Evolutionary conservation across 768 basidiomycete genomes (phyloP), one percentile per base, ranked within the genome.

Genomic region (Pulveroboletus ravenelii): DNA sequence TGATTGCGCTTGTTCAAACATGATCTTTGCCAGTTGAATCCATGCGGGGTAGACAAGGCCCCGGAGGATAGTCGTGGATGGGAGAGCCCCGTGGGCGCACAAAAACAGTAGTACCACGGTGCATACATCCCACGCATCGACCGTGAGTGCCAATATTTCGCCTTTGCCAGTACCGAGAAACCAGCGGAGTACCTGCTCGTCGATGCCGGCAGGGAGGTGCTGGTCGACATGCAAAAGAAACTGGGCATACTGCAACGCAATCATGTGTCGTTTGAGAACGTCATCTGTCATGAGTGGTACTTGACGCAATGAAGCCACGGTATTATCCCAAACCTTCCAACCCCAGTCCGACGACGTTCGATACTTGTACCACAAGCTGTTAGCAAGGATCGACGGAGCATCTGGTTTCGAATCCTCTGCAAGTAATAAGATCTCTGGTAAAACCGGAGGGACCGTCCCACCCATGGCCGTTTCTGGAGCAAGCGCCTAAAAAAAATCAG

Each of bases 291-390:
- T 78, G 39, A 68, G 65, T 6, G 84, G 80, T 39, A 87, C 74
- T 62, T 86, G 84, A 38, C 83, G 85, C 39, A 92, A 71, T 45
- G 83, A 84, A 6, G 85, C 80, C 39, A 92, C 74, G 1, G 84
- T 81, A 58, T 87, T 90, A 62, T 90, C 87, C 89, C 89, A 91
- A 17, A 86, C 85, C 58, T 84, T 85, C 81, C 81, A 85, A 2
- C 79, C 87, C 87, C 89, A 90, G 57, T 88, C 79, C 13, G 67
- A 60, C 0, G 87, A 79, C 14, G 79, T 80, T 38, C 85, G 81
- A 58, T 90, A 90, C 62, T 87, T 86, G 66, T 87, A 86, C 89
- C 89, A 92, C 13, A 92, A 72, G 41, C 78, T 78, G 57, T 85
- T 86, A 0, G 88, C 89, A 18, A 92, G 79, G 41, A 78, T 76